A percentile compares a stretch with the other conserved stretches of the same genome.
phyloP scores from a whole-genome alignment of 768 basidiomycete species.

The Phanerodontia chrysosporium region DNA sequence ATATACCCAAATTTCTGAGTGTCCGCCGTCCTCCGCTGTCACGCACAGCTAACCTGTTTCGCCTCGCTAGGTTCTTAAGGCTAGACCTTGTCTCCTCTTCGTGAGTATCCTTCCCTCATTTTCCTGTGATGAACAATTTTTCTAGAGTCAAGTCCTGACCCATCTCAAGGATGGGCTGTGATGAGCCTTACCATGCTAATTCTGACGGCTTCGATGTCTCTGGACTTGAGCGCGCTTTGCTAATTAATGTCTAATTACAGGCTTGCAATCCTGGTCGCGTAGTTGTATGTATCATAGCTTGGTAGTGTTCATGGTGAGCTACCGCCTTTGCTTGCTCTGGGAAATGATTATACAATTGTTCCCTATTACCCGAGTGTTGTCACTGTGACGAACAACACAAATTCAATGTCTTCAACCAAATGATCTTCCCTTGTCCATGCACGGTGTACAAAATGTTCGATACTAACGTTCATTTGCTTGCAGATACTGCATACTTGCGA shows the following conservation, averaged over 20 bases:
- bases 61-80: too few relatives aligned
- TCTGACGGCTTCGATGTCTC: slow-evolving; percentile 44
- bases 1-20: slow-evolving; percentile 95
- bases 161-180: slow-evolving; percentile 69
- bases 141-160: slow-evolving; percentile 88
- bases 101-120: slow-evolving; percentile 32
- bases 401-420: slow-evolving; percentile 37
- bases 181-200: slow-evolving; percentile 87
- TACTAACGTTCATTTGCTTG: neutral
- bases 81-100: neutral
- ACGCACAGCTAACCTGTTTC: slow-evolving; percentile 12
- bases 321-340: neutral
- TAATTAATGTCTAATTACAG: too few relatives aligned
- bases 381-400: slow-evolving; percentile 13
- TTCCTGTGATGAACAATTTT: slow-evolving; percentile 57
- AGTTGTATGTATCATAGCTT: neutral
- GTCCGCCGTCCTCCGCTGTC: slow-evolving; percentile 17
- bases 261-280: too few relatives aligned
- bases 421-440: slow-evolving; percentile 24
- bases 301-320: neutral
- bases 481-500: too few relatives aligned
- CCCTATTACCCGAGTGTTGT: slow-evolving; percentile 14
- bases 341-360: slow-evolving; percentile 26
- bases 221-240: slow-evolving; percentile 31
- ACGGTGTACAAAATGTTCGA: neutral